These are phyloP conservation scores for sorghum (Sorghum bicolor) DNA, from an alignment of 176 grass and related monocot species.

Conservation along the genomic window DNA sequence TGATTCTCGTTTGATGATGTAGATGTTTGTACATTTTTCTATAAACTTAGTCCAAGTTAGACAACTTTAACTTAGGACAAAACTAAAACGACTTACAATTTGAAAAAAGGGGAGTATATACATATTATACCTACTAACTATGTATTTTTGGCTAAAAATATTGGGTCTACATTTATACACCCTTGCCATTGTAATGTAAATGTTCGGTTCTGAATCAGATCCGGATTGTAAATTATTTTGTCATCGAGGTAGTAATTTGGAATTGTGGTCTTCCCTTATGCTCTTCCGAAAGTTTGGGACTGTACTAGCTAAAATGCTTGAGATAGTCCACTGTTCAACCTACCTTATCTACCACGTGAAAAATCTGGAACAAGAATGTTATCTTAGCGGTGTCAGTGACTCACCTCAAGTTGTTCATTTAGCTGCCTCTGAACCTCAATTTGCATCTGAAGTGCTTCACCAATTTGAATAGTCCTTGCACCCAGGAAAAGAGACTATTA, in stretches of 20 bases:
- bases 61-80: not conserved
- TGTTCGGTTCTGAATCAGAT: not conserved
- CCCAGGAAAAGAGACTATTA: constrained; percentile 36
- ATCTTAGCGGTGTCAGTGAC: constrained; percentile 15
- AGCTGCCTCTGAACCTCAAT: constrained; percentile 89
- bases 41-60: not conserved
- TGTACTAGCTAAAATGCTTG: not conserved
- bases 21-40: not conserved
- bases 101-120: not conserved
- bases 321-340: constrained; percentile 22
- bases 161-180: not conserved
- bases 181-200: not conserved
- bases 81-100: not conserved
- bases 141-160: not conserved
- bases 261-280: not conserved
- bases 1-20: not conserved
- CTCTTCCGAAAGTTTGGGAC: not conserved
- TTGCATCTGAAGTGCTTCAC: constrained; percentile 91
- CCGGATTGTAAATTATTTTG: constrained; percentile 2
- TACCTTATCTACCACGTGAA: constrained; percentile 21
- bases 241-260: not conserved
- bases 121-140: not conserved
- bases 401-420: constrained; percentile 92
- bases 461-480: constrained; percentile 83
- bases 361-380: constrained; percentile 1